Base-by-base conservation (phyloP, 2,329 filamentous ascomycete genomes). In the Rhexocercosporidium sp. region DNA sequence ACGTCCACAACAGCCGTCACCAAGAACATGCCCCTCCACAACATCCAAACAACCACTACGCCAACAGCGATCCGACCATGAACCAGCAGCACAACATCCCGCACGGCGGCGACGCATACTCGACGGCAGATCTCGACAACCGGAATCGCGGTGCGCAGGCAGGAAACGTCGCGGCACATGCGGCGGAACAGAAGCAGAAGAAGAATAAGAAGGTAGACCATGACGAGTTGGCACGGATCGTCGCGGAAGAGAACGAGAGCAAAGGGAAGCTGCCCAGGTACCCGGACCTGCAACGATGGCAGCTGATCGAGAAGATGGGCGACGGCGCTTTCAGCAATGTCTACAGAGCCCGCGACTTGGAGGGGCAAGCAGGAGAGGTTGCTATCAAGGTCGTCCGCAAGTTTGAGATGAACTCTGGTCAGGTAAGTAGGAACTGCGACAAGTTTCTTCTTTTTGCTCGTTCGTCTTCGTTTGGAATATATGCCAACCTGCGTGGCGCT, bases 311-410 rank as follows among this genome's bases (percentile, higher is more conserved):
- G 81, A 98, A 98, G 86, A 99, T 99, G 95, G 96, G 96, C 71
- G 96, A 98, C 74, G 96, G 96, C 69, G 96, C 96, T 68, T 99
- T 99, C 85, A 98, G 95, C 84, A 98, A 98, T 77, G 96, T 99
- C 71, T 99, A 98, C 81, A 90, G 93, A 46, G 96, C 96, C 44
- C 87, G 86, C 73, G 96, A 99, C 78, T 78, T 82, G 7, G 85
- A 89, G 6, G 91, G 92, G 47, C 84, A 90, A 70, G 86, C 87
- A 70, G 89, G 88, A 72, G 91, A 98, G 78, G 94, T 96, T 39
- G 96, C 95, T 74, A 98, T 99, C 85, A 99, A 99, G 81, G 96
- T 99, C 61, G 96, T 99, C 71, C 92, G 96, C 77, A 98, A 98
- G 82, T 98, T 93, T 79, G 96, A 99, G 82, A 97, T 99, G 93